These are phyloP conservation scores for Phytophthora aleatoria DNA, from an alignment of 352 stramenopile genomes.

Conservation along the genomic window DNA sequence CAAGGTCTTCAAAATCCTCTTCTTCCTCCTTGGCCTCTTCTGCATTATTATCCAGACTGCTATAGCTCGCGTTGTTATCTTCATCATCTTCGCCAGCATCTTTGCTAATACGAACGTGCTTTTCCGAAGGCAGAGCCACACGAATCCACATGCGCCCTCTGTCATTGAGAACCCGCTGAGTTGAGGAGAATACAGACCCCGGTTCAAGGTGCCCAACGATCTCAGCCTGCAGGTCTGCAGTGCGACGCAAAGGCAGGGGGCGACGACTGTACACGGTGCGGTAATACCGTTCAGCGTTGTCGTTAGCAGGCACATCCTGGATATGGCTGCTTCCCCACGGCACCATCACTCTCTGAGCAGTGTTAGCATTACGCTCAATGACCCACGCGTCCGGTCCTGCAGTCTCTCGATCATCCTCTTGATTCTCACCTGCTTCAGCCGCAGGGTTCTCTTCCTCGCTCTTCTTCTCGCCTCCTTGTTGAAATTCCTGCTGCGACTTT, in stretches of 20 bases:
- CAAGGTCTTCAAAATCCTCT: conserved; percentile 34
- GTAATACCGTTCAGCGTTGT: conserved; percentile 67
- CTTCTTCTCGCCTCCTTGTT: conserved; percentile 22
- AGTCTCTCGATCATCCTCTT: conserved; percentile 17
- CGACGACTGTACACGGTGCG: conserved; percentile 69
- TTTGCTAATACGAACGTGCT: conserved; percentile 8
- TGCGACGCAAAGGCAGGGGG: conserved; percentile 55
- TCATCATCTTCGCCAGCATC: conserved; percentile 8
- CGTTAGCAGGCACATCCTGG: conserved; percentile 32
- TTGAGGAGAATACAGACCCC: conserved; percentile 59
- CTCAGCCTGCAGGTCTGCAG: conserved; percentile 49
- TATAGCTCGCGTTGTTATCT: conserved; percentile 21
- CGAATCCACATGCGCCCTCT: conserved; percentile 73
- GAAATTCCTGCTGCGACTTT: conserved; percentile 19
- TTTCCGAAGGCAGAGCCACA: conserved; percentile 40
- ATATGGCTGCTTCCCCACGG: conserved; percentile 55
- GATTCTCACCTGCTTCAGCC: conserved; percentile 21
- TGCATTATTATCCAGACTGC: conserved; percentile 32
- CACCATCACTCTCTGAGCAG: conserved; percentile 61
- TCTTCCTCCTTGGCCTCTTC: conserved; percentile 46
- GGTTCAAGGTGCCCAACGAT: conserved; percentile 62
- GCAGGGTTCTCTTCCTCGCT: conserved; percentile 18
- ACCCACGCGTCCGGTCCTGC: conserved; percentile 58
- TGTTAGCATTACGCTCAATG: conserved; percentile 78
- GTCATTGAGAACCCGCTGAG: conserved; percentile 54